Evolutionary conservation across 2,329 filamentous ascomycete genomes (phyloP), one percentile per base, ranked within the genome.

Genomic region (Penicillium sp.): DNA sequence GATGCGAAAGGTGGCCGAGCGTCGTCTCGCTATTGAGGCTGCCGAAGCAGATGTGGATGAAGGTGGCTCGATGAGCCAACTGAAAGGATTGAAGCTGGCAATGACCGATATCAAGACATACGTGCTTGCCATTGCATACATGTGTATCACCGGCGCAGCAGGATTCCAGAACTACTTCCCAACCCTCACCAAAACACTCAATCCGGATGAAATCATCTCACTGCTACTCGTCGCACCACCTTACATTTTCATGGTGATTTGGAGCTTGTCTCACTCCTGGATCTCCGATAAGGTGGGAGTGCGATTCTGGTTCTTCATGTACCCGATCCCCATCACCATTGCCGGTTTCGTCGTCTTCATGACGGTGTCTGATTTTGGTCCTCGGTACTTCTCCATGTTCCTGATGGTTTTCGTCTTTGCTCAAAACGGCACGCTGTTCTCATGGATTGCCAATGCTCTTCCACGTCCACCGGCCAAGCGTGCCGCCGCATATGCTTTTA

Each of bases 131-230:
- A 34, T 71, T 7, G 67, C 64, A 4, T 74, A 73, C 52, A 66
- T 71, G 57, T 62, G 66, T 38, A 70, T 73, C 38, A 72, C 67
- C 1, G 70, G 68, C 6, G 68, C 51, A 1, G 42, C 50, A 2
- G 72, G 71, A 1, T 74, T 76, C 53, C 72, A 76, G 39, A 74
- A 76, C 56, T 79, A 76, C 63, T 76, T 76, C 56, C 73, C 74
- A 0, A 70, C 73, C 0, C 65, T 71, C 47, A 75, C 64, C 23
- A 55, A 44, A 48, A 71, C 70, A 0, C 60, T 76, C 10, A 60
- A 63, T 14, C 69, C 68, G 48, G 53, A 43, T 45, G 42, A 68
- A 16, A 71, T 68, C 20, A 61, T 74, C 18, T 73, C 74, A 0
- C 54, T 76, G 12, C 59, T 76, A 7, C 66, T 76, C 3, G 69